These are phyloP conservation scores for Phytophthora hibernalis DNA, from an alignment of 352 stramenopile genomes.

Conservation along the genomic window DNA sequence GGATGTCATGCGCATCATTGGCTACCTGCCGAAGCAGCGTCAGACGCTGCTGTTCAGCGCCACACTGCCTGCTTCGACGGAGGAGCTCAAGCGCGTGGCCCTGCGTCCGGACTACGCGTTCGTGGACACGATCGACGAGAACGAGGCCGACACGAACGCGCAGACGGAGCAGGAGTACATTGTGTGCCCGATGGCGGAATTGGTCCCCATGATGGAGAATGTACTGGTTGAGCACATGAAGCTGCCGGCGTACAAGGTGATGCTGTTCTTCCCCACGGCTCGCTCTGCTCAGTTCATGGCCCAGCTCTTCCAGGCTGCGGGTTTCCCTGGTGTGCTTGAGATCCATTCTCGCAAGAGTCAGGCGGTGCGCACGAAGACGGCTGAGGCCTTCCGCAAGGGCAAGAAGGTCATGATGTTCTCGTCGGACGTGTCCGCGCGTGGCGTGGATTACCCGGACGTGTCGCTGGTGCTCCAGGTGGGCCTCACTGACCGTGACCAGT, in stretches of 20 bases:
- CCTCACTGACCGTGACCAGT: conserved; percentile 91
- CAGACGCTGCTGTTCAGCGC: conserved; percentile 98
- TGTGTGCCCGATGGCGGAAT: conserved; percentile 70
- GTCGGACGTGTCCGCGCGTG: conserved; percentile 94
- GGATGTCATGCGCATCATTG: conserved; percentile 93
- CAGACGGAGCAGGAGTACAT: conserved; percentile 90
- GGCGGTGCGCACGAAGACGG: conserved; percentile 84
- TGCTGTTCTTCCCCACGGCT: conserved; percentile 95
- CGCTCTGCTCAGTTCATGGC: conserved; percentile 90
- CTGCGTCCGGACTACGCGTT: conserved; percentile 90
- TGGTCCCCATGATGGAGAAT: conserved; percentile 75
- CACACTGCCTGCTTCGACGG: conserved; percentile 90
- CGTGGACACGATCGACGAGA: conserved; percentile 94
- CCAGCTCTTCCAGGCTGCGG: conserved; percentile 86
- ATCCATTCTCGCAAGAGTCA: conserved; percentile 98
- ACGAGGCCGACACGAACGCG: conserved; percentile 90
- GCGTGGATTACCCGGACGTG: conserved; percentile 96
- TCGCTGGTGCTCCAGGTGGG: conserved; percentile 88
- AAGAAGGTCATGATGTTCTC: conserved; percentile 94
- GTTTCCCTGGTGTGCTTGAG: conserved; percentile 88
- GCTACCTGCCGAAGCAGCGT: conserved; percentile 58
- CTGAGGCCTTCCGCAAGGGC: conserved; percentile 90
- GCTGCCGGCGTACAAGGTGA: conserved; percentile 92
- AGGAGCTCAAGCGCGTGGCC: conserved; percentile 89
- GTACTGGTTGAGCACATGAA: conserved; percentile 82